Evolutionary conservation across 805 yeast genomes (phyloP).

Genomic region (Tetrapisispora pingtungensis): DNA sequence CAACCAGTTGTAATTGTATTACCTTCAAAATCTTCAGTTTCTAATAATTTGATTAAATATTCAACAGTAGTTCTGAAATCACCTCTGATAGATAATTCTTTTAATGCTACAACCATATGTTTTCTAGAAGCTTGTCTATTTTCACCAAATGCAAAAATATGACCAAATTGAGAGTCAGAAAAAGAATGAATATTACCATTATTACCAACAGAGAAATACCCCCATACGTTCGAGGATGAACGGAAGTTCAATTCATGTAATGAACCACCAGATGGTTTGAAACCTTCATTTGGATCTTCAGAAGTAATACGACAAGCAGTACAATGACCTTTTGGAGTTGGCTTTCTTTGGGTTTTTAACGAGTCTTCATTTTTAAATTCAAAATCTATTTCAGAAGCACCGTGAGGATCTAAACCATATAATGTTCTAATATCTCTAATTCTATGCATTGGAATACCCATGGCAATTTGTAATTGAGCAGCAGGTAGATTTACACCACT

Average conservation of each 20-base stretch:
- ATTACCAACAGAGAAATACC: constrained; percentile 94
- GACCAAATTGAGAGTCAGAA: constrained; percentile 98
- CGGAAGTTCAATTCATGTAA: constrained; percentile 93
- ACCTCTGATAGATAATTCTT: constrained; percentile 94
- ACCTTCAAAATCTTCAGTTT: constrained; percentile 92
- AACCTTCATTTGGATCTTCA: constrained; percentile 98
- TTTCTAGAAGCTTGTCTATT: constrained; percentile 96
- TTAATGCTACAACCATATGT: constrained; percentile 97
- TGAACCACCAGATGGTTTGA: constrained; percentile 96
- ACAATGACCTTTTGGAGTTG: constrained; percentile 95
- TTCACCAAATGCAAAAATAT: constrained; percentile 97
- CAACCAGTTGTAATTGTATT: constrained; percentile 98
- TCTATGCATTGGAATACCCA: constrained; percentile 98
- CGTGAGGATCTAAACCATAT: constrained; percentile 94
- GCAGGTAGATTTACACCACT: constrained; percentile 97
- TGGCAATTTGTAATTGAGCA: constrained; percentile 96
- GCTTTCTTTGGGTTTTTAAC: constrained; percentile 74
- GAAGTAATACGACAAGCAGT: constrained; percentile 99
- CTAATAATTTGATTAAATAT: constrained; percentile 86
- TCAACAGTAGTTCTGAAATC: constrained; percentile 98
- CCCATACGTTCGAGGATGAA: constrained; percentile 98
- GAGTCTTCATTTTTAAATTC: constrained; percentile 69
- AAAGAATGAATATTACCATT: constrained; percentile 96
- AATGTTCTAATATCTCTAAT: constrained; percentile 84
- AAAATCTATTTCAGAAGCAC: constrained; percentile 82